phyloP scores from a whole-genome alignment of 2,329 filamentous ascomycete genomes.

The Chalara sp. region DNA sequence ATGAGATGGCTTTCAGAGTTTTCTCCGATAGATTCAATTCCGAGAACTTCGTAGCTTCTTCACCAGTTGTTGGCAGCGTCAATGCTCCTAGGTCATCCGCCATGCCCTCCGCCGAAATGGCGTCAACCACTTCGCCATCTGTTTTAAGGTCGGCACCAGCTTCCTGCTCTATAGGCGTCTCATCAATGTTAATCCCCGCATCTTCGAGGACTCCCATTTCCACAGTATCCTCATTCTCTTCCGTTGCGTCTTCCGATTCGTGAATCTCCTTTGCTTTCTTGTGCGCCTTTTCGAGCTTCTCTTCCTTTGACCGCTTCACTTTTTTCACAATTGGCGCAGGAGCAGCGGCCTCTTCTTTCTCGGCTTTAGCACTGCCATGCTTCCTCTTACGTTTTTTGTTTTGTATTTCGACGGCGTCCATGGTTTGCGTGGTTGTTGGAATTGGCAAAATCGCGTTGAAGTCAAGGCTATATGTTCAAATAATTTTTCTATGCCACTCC shows the following conservation, averaged over 20 bases:
- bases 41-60: conserved; percentile 19
- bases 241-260: conserved; percentile 22
- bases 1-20: conserved; percentile 84
- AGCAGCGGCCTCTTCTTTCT: conserved; percentile 12
- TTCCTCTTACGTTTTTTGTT: conserved; percentile 29
- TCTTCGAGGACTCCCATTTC: conserved; percentile 7
- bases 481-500: neutral
- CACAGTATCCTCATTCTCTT: conserved; percentile 20
- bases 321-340: conserved; percentile 3
- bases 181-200: neutral
- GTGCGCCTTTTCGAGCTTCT: conserved; percentile 14
- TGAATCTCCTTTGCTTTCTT: conserved; percentile 33
- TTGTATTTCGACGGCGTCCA: conserved; percentile 21
- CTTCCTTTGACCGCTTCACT: conserved; percentile 11
- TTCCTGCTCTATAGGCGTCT: neutral
- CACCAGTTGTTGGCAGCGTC: conserved; percentile 14
- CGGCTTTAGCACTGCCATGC: conserved; percentile 19
- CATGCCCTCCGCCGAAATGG: conserved; percentile 14
- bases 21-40: conserved; percentile 80
- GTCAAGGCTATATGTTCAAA: neutral
- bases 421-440: conserved; percentile 7
- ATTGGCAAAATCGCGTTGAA: neutral
- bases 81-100: conserved; percentile 12
- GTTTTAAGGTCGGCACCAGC: neutral
- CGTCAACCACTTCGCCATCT: conserved; percentile 9